Base-by-base conservation (phyloP, 495 filamentous ascomycete genomes). In the Penicillium steckii region DNA sequence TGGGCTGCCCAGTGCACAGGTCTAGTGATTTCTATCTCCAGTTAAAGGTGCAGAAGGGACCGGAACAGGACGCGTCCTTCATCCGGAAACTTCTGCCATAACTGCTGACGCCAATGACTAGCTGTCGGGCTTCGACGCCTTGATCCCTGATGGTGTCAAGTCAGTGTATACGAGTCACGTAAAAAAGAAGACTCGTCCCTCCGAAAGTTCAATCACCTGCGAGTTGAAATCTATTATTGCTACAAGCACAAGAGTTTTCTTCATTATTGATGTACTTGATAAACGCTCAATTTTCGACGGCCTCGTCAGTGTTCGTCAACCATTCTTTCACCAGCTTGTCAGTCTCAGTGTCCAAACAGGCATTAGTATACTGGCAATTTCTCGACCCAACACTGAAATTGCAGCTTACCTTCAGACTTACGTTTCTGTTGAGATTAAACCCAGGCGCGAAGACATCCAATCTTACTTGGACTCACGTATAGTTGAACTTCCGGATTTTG, bases 201-300 rank as follows among this genome's bases (percentile, higher is more conserved):
- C 29, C 29, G 10, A 32, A 32, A 32, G 29, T 32, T n/a, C 29
- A 32, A 32, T 32, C 29, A n/a, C 29, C 29, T 32, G 29, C 29
- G 33, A 38, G 40, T 43, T 32, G 9, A 13, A 15, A 9, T 17
- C 24, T 38, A 29, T 22, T n/a, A 22, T 50, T 12, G 21, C 35
- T 18, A 29, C 1, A 26, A 41, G 23, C 35, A 15, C 37, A 32
- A 55, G 19, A 29, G 44, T 49, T 6, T 66, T 66, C 29, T 27
- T 65, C 26, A 27, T 66, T 10, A 33, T 66, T 23, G 62, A 66
- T 33, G 62, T 57, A 18, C 26, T 65, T 27, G 62, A 66, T 19
- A 62, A 66, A 53, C 61, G 62, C 30, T 51, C 58, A 37, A 41
- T 53, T 15, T 38, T 43, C 22, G 40, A 50, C 21, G 22, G 42